Percentiles rank a stretch among this genome's conserved stretches.
Evolutionary conservation across 1,284 basidiomycete genomes (phyloP).

Genomic region (Microbotryum lychnidis-dioicae): DNA sequence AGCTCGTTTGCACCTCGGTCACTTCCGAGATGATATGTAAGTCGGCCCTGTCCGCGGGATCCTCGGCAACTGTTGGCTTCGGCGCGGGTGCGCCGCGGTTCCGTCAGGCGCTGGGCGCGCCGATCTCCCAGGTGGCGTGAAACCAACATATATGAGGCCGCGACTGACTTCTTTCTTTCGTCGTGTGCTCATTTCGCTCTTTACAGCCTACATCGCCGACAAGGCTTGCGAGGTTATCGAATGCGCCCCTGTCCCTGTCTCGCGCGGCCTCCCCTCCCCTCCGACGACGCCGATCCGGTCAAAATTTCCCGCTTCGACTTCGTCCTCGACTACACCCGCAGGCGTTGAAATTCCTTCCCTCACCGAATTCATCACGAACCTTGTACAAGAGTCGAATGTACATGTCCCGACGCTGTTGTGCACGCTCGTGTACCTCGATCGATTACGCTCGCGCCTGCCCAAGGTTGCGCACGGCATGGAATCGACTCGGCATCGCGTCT

Average conservation of each 20-base stretch:
- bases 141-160: background rate
- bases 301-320: conserved; percentile 2
- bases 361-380: conserved; percentile 74
- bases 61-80: background rate
- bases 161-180: background rate
- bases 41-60: background rate
- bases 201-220: conserved; percentile 26
- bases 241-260: conserved; percentile 7
- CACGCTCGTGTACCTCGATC: conserved; percentile 85
- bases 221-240: conserved; percentile 28
- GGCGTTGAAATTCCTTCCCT: conserved; percentile 53
- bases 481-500: conserved; percentile 86
- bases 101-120: background rate
- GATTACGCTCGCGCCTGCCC: conserved; percentile 70
- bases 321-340: conserved; percentile 1
- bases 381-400: conserved; percentile 78
- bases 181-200: background rate
- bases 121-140: background rate
- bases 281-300: conserved; percentile 21
- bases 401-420: conserved; percentile 74
- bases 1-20: conserved; percentile 65
- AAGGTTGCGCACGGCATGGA: conserved; percentile 71
- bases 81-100: too few species aligned
- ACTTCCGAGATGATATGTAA: conserved; percentile 65
- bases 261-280: conserved; percentile 19